These are phyloP conservation scores for Penicillium atrosanguineum DNA, from an alignment of 495 filamentous ascomycete species.

Conservation along the genomic window DNA sequence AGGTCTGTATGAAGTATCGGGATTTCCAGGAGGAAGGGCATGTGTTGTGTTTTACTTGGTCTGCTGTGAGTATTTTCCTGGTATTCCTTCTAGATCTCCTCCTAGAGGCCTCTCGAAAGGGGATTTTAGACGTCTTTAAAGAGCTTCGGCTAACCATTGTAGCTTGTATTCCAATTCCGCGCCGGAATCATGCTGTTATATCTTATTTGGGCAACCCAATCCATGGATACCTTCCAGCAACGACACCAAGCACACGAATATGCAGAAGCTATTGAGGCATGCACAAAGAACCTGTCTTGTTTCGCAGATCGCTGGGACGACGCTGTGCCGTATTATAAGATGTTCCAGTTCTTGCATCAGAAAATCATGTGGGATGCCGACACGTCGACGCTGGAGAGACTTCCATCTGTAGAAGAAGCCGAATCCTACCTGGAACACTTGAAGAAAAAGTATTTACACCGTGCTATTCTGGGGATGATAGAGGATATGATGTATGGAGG, in stretches of 20 bases:
- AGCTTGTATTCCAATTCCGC: constrained; percentile 36
- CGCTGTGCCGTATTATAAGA: constrained; percentile 23
- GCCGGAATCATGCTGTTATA: constrained; percentile 34
- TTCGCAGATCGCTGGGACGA: constrained; percentile 30
- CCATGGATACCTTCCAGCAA: constrained; percentile 7
- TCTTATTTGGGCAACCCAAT: constrained; percentile 25
- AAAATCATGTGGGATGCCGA: constrained; percentile 6
- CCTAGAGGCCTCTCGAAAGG: too few relatives aligned
- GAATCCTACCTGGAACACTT: constrained; percentile 21
- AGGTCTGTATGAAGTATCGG: constrained; percentile 30
- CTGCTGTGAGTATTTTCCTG: constrained; percentile 23
- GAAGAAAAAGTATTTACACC: constrained; percentile 29
- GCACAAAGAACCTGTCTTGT: constrained; percentile 20
- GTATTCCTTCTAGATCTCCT: neutral
- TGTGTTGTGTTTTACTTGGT: constrained; percentile 37
- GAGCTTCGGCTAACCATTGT: neutral
- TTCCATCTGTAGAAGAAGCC: constrained; percentile 13
- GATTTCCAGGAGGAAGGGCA: constrained; percentile 33
- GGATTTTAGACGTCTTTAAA: too few relatives aligned
- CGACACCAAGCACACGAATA: constrained; percentile 7
- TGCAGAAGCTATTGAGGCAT: constrained; percentile 23
- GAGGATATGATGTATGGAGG: constrained; percentile 31
- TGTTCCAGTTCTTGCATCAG: constrained; percentile 24
- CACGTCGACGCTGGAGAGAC: neutral
- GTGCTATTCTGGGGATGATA: constrained; percentile 32